A percentile compares a stretch with the other conserved stretches of the same genome.
Conservation (phyloP, 495 filamentous ascomycete species). For the Penicillium odoratum region DNA sequence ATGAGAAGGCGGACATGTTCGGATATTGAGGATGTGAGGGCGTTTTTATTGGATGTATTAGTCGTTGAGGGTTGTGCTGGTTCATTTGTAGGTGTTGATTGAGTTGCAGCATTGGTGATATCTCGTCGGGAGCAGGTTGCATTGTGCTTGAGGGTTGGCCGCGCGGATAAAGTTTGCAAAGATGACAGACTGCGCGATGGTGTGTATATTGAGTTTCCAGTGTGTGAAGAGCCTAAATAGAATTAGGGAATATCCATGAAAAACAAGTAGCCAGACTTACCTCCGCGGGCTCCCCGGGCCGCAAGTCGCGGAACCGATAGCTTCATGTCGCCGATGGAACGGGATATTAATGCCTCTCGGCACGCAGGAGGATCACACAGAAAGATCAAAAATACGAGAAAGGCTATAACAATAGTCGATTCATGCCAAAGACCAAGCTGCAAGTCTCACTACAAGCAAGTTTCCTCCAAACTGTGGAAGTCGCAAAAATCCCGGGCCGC, state of each 20-base stretch:
- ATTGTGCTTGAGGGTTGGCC: constrained; percentile 2
- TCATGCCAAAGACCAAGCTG: constrained; percentile 12
- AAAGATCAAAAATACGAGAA: background rate
- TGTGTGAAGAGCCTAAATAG: background rate
- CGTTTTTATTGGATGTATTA: background rate
- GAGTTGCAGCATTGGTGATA: constrained; percentile 17
- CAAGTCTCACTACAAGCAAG: constrained; percentile 12
- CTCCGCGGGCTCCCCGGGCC: constrained; percentile 27
- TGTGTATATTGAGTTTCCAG: background rate
- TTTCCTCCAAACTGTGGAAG: constrained; percentile 3
- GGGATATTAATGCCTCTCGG: constrained; percentile 9
- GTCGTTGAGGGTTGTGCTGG: background rate
- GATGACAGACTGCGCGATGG: background rate
- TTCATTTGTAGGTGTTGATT: background rate
- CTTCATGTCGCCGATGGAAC: constrained; percentile 32
- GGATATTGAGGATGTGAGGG: constrained; percentile 24
- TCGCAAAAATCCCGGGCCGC: constrained; percentile 19
- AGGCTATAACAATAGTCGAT: background rate
- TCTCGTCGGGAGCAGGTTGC: constrained; percentile 14
- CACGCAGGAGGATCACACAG: constrained; percentile 12
- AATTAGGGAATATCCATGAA: background rate
- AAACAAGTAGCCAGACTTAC: constrained; percentile 14
- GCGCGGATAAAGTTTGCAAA: constrained; percentile 1
- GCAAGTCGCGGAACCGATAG: constrained; percentile 30
- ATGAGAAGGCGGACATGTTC: constrained; percentile 60